Conservation (phyloP, 768 basidiomycete species). For the Lentinula sp. region DNA sequence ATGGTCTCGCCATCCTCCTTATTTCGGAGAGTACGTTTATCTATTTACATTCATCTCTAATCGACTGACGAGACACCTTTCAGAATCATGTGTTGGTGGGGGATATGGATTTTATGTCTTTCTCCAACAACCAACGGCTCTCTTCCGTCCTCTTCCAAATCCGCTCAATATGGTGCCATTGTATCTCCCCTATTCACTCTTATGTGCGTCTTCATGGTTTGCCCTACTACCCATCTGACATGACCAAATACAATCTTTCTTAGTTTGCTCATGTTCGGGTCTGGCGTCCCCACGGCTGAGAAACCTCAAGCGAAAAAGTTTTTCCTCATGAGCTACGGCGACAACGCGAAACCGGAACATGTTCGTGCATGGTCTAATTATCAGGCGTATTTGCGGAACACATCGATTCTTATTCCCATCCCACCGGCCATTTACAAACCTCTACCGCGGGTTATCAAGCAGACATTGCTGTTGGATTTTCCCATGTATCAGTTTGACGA, state of each 20-base stretch:
- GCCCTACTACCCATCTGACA: not conserved
- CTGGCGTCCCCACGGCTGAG: slow-evolving; percentile 66
- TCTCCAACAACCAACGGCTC: slow-evolving; percentile 48
- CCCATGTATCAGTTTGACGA: slow-evolving; percentile 57
- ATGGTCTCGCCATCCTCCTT: slow-evolving; percentile 62
- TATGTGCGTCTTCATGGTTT: slow-evolving; percentile 34
- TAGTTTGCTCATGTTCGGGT: slow-evolving; percentile 58
- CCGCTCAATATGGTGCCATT: slow-evolving; percentile 56
- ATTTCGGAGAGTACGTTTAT: slow-evolving; percentile 59
- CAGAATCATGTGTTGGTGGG: slow-evolving; percentile 63
- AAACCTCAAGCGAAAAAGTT: slow-evolving; percentile 58
- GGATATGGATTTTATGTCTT: slow-evolving; percentile 54
- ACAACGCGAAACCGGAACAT: slow-evolving; percentile 21
- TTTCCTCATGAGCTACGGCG: slow-evolving; percentile 45
- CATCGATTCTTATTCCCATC: slow-evolving; percentile 57
- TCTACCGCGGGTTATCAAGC: slow-evolving; percentile 47
- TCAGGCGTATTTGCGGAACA: slow-evolving; percentile 46
- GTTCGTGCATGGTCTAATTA: slow-evolving; percentile 45
- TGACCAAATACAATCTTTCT: not conserved
- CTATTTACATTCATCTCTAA: not conserved
- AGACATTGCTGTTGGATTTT: slow-evolving; percentile 53
- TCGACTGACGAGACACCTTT: not conserved
- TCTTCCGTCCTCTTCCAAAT: slow-evolving; percentile 31
- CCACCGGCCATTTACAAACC: slow-evolving; percentile 48
- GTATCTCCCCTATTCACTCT: slow-evolving; percentile 61